These are phyloP conservation scores for Trichopus zeylanicus DNA, from an alignment of 116 monocot species.

Conservation along the genomic window DNA sequence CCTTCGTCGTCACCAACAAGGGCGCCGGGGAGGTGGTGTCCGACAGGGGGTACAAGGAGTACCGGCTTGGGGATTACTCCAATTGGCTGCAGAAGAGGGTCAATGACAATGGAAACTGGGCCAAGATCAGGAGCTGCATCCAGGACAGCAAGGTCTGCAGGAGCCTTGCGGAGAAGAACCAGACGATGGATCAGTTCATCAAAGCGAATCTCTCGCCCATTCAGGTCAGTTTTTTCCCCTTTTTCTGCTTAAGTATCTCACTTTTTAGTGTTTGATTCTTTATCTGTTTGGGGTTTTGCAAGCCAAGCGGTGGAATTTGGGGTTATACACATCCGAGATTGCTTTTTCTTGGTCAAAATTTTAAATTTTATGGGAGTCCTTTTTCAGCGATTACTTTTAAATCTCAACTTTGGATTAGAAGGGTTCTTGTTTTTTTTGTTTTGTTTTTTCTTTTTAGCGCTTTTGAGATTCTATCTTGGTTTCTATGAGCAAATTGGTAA, in stretches of 20 bases:
- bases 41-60: constrained; percentile 78
- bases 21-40: constrained; percentile 83
- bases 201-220: constrained; percentile 51
- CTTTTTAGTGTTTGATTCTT: neutral
- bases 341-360: too few relatives aligned
- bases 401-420: too few relatives aligned
- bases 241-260: neutral
- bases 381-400: too few relatives aligned
- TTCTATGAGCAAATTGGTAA: too few relatives aligned
- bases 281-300: neutral
- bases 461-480: too few relatives aligned
- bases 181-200: constrained; percentile 34
- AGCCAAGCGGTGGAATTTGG: neutral
- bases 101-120: constrained; percentile 48
- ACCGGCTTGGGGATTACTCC: constrained; percentile 78
- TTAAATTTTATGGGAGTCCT: too few relatives aligned
- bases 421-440: too few relatives aligned
- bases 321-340: neutral
- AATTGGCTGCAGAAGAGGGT: constrained; percentile 88
- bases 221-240: constrained; percentile 35
- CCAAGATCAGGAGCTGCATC: constrained; percentile 63
- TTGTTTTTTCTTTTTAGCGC: too few relatives aligned
- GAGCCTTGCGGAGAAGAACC: constrained; percentile 34
- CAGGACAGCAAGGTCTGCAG: constrained; percentile 63
- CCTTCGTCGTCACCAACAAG: constrained; percentile 89